Evolutionary conservation across 176 grass and related monocot species (phyloP).

Genomic region (Stipa capillata): DNA sequence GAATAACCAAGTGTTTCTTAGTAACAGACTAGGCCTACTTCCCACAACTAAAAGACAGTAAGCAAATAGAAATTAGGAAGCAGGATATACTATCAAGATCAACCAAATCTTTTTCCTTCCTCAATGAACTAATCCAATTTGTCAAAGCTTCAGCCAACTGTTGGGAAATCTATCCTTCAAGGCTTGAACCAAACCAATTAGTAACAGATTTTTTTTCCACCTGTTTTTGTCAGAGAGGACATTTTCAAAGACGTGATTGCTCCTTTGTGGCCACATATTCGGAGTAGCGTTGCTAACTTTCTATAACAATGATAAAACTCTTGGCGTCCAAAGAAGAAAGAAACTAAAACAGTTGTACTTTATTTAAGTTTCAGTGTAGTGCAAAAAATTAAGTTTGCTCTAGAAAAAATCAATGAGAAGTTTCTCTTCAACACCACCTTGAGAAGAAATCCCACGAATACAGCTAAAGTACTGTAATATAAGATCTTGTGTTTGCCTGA

Average conservation of each 20-base stretch:
- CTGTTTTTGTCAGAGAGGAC: neutral
- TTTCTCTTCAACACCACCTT: neutral
- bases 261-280: neutral
- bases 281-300: neutral
- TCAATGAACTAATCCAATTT: too few relatives aligned
- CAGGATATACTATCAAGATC: neutral
- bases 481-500: neutral
- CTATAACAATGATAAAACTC: neutral
- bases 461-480: neutral
- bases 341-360: neutral
- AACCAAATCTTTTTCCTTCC: too few relatives aligned
- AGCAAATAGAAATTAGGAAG: neutral
- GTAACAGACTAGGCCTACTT: neutral
- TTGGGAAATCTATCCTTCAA: neutral
- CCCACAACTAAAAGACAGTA: neutral
- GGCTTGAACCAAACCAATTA: neutral
- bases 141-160: neutral
- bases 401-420: neutral
- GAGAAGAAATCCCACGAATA: neutral
- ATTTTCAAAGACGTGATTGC: neutral
- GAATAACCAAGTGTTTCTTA: neutral
- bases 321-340: neutral
- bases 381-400: slow-evolving; percentile 10
- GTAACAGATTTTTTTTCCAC: neutral
- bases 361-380: slow-evolving; percentile 1